Evolutionary conservation across 2,329 filamentous ascomycete genomes (phyloP).

Genomic region (Neobulgaria alba): DNA sequence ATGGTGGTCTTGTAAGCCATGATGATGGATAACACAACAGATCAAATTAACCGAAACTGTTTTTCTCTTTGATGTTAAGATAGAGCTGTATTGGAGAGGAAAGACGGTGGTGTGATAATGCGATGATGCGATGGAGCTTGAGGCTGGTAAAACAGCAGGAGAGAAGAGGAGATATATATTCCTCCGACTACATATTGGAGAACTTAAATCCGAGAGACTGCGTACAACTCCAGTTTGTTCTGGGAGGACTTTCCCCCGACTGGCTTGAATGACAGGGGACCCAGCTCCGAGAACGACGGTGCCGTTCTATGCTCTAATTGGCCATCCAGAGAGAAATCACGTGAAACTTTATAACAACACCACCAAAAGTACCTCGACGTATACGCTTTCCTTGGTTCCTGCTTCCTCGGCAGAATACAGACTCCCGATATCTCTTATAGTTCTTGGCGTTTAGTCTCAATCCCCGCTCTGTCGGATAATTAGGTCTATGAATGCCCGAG

Average conservation of each 20-base stretch:
- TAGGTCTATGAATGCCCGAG: too few species aligned
- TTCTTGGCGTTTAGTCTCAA: too few species aligned
- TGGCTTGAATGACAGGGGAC: background rate
- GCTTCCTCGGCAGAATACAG: too few species aligned
- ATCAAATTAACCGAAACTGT: too few species aligned
- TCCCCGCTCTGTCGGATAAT: too few species aligned
- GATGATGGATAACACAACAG: background rate
- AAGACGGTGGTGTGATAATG: background rate
- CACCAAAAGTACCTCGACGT: too few species aligned
- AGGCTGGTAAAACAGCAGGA: background rate
- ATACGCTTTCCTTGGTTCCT: too few species aligned
- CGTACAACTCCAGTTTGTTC: too few species aligned
- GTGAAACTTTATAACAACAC: too few species aligned
- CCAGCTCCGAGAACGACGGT: background rate
- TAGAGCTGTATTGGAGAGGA: background rate
- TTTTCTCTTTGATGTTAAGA: background rate
- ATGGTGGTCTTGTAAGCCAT: conserved; percentile 21
- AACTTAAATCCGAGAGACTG: background rate
- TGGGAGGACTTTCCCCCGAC: too few species aligned
- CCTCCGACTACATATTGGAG: background rate
- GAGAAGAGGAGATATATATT: background rate
- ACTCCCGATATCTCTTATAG: too few species aligned
- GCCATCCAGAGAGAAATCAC: too few species aligned
- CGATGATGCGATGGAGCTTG: background rate
- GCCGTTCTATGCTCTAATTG: background rate